A percentile compares a stretch with the other conserved stretches of the same genome.
These are phyloP conservation scores for Tephrocybe sp. DNA, from an alignment of 768 basidiomycete species.

Conservation along the genomic window DNA sequence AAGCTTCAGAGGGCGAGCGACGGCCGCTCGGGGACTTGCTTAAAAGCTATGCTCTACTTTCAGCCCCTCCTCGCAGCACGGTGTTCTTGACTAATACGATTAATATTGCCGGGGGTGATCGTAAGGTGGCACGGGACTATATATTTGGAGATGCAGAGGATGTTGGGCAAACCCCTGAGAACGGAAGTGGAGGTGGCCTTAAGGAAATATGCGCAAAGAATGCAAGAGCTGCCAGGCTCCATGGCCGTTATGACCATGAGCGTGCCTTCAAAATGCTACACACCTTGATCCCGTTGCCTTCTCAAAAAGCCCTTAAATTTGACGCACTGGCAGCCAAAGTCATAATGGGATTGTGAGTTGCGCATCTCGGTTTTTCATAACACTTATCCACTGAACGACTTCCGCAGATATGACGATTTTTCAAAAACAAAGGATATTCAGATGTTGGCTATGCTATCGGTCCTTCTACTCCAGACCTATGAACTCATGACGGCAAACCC, in stretches of 20 bases:
- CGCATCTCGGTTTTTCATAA: conserved; percentile 5
- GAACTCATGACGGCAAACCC: conserved; percentile 21
- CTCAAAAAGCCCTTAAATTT: conserved; percentile 20
- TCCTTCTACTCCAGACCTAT: conserved; percentile 60
- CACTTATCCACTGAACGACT: not conserved
- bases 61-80: conserved; percentile 50
- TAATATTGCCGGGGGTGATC: conserved; percentile 51
- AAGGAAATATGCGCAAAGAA: conserved; percentile 58
- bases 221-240: conserved; percentile 53
- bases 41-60: conserved; percentile 41
- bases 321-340: conserved; percentile 36
- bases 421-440: conserved; percentile 66
- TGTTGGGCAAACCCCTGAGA: not conserved
- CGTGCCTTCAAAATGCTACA: conserved; percentile 60
- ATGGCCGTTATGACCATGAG: conserved; percentile 70
- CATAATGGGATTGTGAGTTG: conserved; percentile 48
- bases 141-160: conserved; percentile 36
- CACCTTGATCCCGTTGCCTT: conserved; percentile 41
- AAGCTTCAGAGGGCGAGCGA: conserved; percentile 36
- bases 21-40: conserved; percentile 40
- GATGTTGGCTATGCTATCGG: conserved; percentile 77
- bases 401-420: conserved; percentile 39
- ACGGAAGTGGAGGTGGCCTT: conserved; percentile 27
- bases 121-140: conserved; percentile 64
- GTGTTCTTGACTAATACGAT: conserved; percentile 57